phyloP scores from a whole-genome alignment of 192 early-diverging fungal species.

The Funneliformis geosporum region DNA sequence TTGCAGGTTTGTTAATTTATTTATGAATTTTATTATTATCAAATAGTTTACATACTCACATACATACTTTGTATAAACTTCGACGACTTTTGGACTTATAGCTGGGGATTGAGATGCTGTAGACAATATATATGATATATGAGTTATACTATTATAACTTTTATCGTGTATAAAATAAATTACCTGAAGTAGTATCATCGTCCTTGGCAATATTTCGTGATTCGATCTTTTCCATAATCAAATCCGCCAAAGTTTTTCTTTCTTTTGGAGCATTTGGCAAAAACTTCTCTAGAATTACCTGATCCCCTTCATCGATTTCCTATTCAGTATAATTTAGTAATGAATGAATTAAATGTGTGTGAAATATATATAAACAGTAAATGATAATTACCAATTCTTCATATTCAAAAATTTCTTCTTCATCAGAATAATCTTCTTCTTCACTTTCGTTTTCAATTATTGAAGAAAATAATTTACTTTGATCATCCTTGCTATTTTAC shows the following conservation, averaged over 20 bases:
- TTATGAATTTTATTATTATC: background rate
- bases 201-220: constrained; percentile 62
- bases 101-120: constrained; percentile 48
- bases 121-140: constrained; percentile 18
- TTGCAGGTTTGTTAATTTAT: background rate
- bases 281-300: constrained; percentile 86
- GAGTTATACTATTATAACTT: constrained; percentile 7
- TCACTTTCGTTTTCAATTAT: constrained; percentile 58
- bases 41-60: background rate
- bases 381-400: constrained; percentile 55
- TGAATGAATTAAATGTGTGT: constrained; percentile 1
- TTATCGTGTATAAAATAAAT: constrained; percentile 24
- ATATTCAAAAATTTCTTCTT: constrained; percentile 71
- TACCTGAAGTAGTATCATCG: constrained; percentile 31
- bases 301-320: constrained; percentile 81
- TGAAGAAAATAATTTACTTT: constrained; percentile 39
- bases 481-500: background rate
- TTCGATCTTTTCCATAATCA: constrained; percentile 96
- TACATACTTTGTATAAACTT: constrained; percentile 87
- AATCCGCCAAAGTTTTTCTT: constrained; percentile 89
- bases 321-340: constrained; percentile 24
- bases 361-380: background rate
- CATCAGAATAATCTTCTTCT: constrained; percentile 56
- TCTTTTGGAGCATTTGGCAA: constrained; percentile 80
- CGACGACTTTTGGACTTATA: constrained; percentile 86